Base-by-base conservation (phyloP, 139 green algal genomes). In the Chlorella sp. region DNA sequence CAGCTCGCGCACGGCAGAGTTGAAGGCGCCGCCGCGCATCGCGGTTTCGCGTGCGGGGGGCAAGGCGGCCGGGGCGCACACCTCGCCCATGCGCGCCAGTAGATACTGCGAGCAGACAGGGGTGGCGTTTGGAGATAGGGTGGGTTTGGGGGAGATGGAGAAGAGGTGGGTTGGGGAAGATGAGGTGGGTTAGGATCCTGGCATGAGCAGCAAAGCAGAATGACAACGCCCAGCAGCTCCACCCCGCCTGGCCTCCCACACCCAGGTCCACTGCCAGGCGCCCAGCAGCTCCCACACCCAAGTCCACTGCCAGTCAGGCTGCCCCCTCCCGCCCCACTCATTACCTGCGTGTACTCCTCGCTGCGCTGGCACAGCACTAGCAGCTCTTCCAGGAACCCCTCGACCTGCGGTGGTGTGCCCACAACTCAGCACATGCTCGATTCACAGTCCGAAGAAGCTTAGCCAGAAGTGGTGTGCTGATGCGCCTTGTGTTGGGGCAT, bases 301-400 rank as follows among this genome's bases (percentile, higher is more conserved):
- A 17, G 13, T 13, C 9, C 36, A 74, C 14, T n/a, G n/a, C n/a
- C n/a, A n/a, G n/a, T n/a, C n/a, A n/a, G n/a, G n/a, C n/a, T n/a
- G n/a, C n/a, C n/a, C 68, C 20, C 69, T 19, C 38, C 17, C 8
- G 0, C 9, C 64, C 64, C 64, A 19, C 64, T 1, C 64, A 40
- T 24, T 0, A 76, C 70, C 70, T 76, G 80, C 54, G 92, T 96
- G 92, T 98, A 99, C 90, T 99, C 96, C 91, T 99, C 95, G 58
- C 91, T 90, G 48, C 93, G 85, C 87, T 94, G 91, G 82, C 90
- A 92, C 84, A 98, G 87, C 73, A 93, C 60, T 41, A 98, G 87
- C 83, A 98, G 90, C 89, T 99, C 96, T 58, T 94, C 88, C 54
- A 98, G 77, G 38, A 87, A 87, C 0, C 36, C 80, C 83, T 98